A percentile compares a stretch with the other conserved stretches of the same genome.
These are phyloP conservation scores for Blepharisma stoltei DNA, from an alignment of 73 alveolate species.

Conservation along the genomic window DNA sequence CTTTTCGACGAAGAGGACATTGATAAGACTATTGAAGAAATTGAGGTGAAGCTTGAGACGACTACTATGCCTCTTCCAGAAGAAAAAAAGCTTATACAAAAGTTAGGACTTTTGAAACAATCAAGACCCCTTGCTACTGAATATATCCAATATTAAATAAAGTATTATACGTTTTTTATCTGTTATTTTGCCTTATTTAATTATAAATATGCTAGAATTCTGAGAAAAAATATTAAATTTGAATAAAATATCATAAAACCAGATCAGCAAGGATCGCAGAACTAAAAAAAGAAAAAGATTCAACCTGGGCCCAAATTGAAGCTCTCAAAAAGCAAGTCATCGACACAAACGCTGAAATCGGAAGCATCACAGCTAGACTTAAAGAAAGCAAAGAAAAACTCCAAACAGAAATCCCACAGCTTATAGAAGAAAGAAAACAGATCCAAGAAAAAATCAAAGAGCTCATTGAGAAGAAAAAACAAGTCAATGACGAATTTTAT, in stretches of 20 bases:
- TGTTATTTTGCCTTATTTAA: no score
- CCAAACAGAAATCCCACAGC: slow-evolving; percentile 14
- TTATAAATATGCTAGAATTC: no score
- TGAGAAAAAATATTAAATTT: no score
- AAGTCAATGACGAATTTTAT: not conserved
- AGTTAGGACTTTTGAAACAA: not conserved
- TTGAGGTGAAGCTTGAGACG: slow-evolving; percentile 17
- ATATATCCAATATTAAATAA: no score
- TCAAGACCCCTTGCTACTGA: slow-evolving; percentile 15
- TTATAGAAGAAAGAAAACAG: not conserved
- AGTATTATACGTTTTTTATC: no score
- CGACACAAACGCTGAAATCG: not conserved
- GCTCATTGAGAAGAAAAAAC: not conserved
- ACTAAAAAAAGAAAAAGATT: not conserved
- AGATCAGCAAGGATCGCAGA: slow-evolving; percentile 1
- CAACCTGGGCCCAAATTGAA: not conserved
- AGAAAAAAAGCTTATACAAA: slow-evolving; percentile 15
- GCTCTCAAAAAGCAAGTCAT: not conserved
- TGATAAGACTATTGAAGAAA: slow-evolving; percentile 10
- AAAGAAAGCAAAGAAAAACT: not conserved
- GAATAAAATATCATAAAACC: no score
- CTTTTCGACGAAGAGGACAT: not conserved
- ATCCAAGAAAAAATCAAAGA: not conserved
- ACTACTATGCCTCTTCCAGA: slow-evolving; percentile 28
- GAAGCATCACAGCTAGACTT: not conserved